A percentile compares a stretch with the other conserved stretches of the same genome.
These are phyloP conservation scores for Fusarium veterinarium DNA, from an alignment of 2,329 filamentous ascomycete genomes.

Conservation along the genomic window DNA sequence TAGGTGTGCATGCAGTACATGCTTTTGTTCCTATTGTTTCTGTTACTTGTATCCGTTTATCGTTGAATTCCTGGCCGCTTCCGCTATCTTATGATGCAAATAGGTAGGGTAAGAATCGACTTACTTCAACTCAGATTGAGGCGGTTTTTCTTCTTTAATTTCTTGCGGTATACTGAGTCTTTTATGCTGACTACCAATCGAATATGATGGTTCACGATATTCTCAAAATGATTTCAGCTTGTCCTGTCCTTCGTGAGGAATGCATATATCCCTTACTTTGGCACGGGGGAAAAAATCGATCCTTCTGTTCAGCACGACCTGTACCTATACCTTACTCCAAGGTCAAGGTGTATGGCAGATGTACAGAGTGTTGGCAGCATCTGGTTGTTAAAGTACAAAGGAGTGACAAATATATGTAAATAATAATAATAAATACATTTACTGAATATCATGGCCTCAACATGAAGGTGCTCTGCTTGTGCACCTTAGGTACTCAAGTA, in stretches of 20 bases:
- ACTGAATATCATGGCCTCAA: neutral
- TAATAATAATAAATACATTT: neutral
- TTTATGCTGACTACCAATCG: neutral
- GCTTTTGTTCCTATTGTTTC: slow-evolving; percentile 14
- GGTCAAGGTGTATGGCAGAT: neutral
- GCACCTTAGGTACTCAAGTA: neutral
- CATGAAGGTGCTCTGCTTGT: neutral
- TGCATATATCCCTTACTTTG: neutral
- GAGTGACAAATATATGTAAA: neutral
- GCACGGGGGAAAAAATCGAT: neutral
- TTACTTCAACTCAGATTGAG: neutral
- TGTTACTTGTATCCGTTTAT: neutral
- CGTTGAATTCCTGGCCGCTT: neutral
- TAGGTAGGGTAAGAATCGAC: neutral
- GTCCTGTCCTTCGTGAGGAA: neutral
- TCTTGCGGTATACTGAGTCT: neutral
- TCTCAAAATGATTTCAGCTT: neutral
- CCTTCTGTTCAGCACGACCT: neutral
- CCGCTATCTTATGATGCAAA: neutral
- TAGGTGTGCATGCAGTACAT: neutral
- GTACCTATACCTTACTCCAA: neutral
- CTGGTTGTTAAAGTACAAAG: neutral
- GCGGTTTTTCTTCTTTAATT: neutral
- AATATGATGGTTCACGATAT: neutral
- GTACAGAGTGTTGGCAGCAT: neutral